phyloP scores from a whole-genome alignment of 2,329 filamentous ascomycete genomes.

The Didymella lethalis region DNA sequence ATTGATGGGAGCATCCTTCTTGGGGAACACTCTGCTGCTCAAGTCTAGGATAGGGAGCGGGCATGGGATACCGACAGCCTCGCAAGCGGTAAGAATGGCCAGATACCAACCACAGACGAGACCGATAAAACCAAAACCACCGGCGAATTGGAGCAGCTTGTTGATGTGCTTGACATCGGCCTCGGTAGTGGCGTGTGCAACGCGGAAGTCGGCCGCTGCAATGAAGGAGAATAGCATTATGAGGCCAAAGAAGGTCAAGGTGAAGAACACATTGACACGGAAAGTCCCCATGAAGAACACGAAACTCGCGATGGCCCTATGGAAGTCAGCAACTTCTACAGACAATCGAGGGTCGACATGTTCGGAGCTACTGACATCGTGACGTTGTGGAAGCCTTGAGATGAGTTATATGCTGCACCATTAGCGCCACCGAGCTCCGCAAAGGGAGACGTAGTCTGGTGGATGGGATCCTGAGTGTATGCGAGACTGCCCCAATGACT shows the following conservation, averaged over 20 bases:
- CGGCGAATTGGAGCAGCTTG: slow-evolving; percentile 26
- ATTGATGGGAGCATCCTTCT: slow-evolving; percentile 9
- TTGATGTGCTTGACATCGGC: slow-evolving; percentile 27
- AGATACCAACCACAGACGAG: slow-evolving; percentile 32
- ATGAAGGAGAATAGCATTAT: slow-evolving; percentile 33
- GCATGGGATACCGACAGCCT: slow-evolving; percentile 32
- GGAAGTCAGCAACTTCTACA: slow-evolving; percentile 2
- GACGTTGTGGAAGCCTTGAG: slow-evolving; percentile 34
- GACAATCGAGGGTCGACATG: not conserved
- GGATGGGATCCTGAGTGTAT: slow-evolving; percentile 31
- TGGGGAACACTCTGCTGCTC: slow-evolving; percentile 30
- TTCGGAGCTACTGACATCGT: slow-evolving; percentile 21
- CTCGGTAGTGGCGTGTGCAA: slow-evolving; percentile 21
- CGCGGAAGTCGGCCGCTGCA: slow-evolving; percentile 28
- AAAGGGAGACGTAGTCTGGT: slow-evolving; percentile 27
- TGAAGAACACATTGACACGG: slow-evolving; percentile 32
- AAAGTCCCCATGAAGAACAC: slow-evolving; percentile 31
- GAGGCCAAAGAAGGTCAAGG: slow-evolving; percentile 28
- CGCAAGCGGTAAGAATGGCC: slow-evolving; percentile 29
- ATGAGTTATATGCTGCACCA: slow-evolving; percentile 32
- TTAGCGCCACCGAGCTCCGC: slow-evolving; percentile 26
- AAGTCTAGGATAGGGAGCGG: slow-evolving; percentile 31
- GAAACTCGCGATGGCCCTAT: slow-evolving; percentile 29
- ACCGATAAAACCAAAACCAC: slow-evolving; percentile 29
- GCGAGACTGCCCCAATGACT: slow-evolving; percentile 33